phyloP scores from a whole-genome alignment of 176 grass and related monocot genomes.

The Juncus effusus region DNA sequence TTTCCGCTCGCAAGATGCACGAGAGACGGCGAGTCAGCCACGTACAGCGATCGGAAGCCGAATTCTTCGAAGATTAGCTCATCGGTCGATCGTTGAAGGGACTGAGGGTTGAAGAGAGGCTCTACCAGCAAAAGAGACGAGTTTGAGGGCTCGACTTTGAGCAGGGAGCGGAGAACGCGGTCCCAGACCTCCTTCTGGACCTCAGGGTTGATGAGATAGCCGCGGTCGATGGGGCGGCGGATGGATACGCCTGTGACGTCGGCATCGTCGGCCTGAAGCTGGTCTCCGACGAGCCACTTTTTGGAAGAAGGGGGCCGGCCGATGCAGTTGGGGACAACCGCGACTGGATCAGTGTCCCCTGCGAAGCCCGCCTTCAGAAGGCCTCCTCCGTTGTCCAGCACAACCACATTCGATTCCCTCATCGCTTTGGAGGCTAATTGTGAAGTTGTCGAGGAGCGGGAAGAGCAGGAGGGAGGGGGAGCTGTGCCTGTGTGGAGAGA shows the following conservation, averaged over 20 bases:
- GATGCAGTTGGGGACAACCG: constrained; percentile 85
- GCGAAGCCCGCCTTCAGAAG: constrained; percentile 89
- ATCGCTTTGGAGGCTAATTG: too few species aligned
- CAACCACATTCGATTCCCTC: constrained; percentile 52
- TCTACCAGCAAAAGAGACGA: constrained; percentile 83
- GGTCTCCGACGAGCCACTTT: constrained; percentile 78
- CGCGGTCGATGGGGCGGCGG: constrained; percentile 81
- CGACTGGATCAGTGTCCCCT: constrained; percentile 62
- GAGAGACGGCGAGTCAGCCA: constrained; percentile 76
- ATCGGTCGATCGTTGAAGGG: constrained; percentile 63
- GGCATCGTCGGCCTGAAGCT: constrained; percentile 61
- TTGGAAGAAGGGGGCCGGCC: constrained; percentile 45
- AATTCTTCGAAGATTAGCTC: constrained; percentile 93
- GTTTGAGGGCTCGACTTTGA: constrained; percentile 48
- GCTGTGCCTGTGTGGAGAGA: too few species aligned
- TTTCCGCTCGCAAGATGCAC: constrained; percentile 64
- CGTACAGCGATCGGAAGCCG: constrained; percentile 66
- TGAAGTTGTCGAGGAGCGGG: too few species aligned
- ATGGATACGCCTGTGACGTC: constrained; percentile 69
- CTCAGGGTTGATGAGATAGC: constrained; percentile 84
- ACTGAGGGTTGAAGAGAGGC: constrained; percentile 72
- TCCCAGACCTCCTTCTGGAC: constrained; percentile 89
- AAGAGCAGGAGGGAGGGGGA: too few species aligned
- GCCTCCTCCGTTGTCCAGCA: constrained; percentile 89
- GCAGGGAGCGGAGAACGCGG: constrained; percentile 49